Evolutionary conservation across 768 basidiomycete genomes (phyloP).

Genomic region (Rhodocollybia butyracea): DNA sequence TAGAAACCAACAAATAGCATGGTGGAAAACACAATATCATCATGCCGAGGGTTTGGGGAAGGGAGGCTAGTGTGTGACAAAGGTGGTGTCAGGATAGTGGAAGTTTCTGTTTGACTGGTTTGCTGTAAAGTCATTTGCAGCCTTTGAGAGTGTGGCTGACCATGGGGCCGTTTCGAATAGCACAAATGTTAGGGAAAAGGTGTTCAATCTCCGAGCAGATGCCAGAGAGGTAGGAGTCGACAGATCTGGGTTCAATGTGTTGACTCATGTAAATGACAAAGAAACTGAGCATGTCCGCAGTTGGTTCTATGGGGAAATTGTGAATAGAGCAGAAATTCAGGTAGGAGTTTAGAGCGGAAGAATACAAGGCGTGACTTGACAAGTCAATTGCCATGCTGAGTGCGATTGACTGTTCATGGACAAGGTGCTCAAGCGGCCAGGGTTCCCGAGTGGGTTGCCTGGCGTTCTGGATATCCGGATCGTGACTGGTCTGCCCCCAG

Average conservation of each 20-base stretch:
- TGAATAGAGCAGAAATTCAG: constrained; percentile 26
- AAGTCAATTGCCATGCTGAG: constrained; percentile 21
- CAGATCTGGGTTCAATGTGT: constrained; percentile 33
- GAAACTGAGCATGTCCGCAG: constrained; percentile 30
- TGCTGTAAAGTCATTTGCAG: constrained; percentile 18
- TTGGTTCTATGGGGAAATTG: constrained; percentile 25
- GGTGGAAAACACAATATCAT: too few species aligned
- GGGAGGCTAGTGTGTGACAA: too few species aligned
- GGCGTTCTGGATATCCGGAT: constrained; percentile 12
- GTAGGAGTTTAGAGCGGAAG: constrained; percentile 30
- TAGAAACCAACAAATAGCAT: too few species aligned
- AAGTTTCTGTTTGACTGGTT: constrained; percentile 20
- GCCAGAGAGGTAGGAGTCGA: constrained; percentile 36
- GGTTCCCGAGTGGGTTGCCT: constrained; percentile 27
- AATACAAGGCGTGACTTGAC: constrained; percentile 21
- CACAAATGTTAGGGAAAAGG: constrained; percentile 28
- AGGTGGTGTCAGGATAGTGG: constrained; percentile 20
- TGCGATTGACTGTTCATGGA: constrained; percentile 21
- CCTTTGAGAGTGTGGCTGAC: constrained; percentile 29
- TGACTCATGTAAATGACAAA: constrained; percentile 32
- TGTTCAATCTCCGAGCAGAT: constrained; percentile 34
- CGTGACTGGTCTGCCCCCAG: constrained; percentile 25
- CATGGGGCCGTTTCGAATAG: constrained; percentile 15
- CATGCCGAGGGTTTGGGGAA: too few species aligned
- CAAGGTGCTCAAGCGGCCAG: constrained; percentile 32